These are phyloP conservation scores for Pseudognaphalium luteoalbum DNA, from an alignment of 129 eudicot species.

Conservation along the genomic window DNA sequence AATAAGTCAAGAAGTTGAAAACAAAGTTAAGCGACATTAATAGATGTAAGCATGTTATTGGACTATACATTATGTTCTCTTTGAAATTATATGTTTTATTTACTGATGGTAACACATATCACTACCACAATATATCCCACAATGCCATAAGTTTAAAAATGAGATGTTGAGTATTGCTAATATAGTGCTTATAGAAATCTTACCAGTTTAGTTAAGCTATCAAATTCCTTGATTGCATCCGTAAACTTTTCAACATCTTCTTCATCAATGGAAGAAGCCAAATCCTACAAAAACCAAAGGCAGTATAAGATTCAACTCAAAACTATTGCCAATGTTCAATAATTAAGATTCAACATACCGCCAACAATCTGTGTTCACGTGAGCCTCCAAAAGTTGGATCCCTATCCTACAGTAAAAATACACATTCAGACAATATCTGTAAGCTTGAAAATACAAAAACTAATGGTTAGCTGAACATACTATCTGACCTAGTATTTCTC, in stretches of 20 bases:
- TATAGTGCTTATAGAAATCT: not conserved
- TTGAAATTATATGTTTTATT: too few species aligned
- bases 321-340: not conserved
- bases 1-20: too few species aligned
- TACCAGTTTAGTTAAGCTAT: conserved; percentile 70
- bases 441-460: not conserved
- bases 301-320: not conserved
- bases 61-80: too few species aligned
- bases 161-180: conserved; percentile 2
- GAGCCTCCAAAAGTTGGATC: conserved; percentile 47
- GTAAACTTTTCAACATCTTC: conserved; percentile 59
- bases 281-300: conserved; percentile 36
- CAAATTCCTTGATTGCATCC: conserved; percentile 65
- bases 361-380: conserved; percentile 44
- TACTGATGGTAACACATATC: too few species aligned
- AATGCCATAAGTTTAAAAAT: not conserved
- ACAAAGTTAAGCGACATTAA: too few species aligned
- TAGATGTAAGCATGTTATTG: too few species aligned
- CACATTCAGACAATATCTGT: conserved; percentile 14
- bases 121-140: too few species aligned
- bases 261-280: conserved; percentile 61
- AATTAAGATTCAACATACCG: conserved; percentile 28
- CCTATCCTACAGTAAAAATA: conserved; percentile 40
- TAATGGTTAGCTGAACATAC: not conserved
- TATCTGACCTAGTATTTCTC: conserved; percentile 44